phyloP scores from a whole-genome alignment of 345 rosid species.

The Eucalyptus tenuipes region DNA sequence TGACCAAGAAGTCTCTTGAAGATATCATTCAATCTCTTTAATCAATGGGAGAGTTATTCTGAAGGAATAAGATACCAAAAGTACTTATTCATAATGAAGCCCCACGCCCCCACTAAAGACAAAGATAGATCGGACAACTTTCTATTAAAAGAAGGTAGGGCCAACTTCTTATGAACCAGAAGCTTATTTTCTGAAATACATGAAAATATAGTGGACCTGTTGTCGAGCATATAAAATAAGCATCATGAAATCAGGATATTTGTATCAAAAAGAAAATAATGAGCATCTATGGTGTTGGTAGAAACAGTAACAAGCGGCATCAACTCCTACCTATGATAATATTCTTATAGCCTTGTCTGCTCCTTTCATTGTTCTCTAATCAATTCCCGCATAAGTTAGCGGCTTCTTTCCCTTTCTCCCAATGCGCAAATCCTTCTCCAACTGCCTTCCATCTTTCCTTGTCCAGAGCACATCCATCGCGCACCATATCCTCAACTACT shows the following conservation, averaged over 20 bases:
- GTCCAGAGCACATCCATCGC: constrained; percentile 54
- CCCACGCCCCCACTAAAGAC: not conserved
- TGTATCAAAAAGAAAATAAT: not conserved
- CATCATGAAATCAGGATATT: not conserved
- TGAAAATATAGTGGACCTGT: not conserved
- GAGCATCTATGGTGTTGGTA: not conserved
- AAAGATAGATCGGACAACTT: not conserved
- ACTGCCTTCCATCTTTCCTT: constrained; percentile 44
- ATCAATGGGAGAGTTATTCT: not conserved
- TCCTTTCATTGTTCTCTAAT: not conserved
- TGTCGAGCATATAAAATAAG: not conserved
- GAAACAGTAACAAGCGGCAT: not conserved
- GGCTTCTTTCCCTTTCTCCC: not conserved
- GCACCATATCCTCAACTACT: constrained; percentile 51
- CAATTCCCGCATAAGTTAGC: not conserved
- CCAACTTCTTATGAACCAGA: not conserved
- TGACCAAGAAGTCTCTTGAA: not conserved
- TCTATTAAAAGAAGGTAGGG: not conserved
- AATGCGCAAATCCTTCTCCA: constrained; percentile 30
- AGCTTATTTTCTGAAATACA: not conserved
- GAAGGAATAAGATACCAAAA: not conserved
- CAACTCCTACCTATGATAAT: not conserved
- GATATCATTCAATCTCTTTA: not conserved
- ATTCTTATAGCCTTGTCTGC: not conserved
- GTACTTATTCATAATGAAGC: not conserved